These are phyloP conservation scores for Curvularia sp. DNA, from an alignment of 2,329 filamentous ascomycete genomes.

Conservation along the genomic window DNA sequence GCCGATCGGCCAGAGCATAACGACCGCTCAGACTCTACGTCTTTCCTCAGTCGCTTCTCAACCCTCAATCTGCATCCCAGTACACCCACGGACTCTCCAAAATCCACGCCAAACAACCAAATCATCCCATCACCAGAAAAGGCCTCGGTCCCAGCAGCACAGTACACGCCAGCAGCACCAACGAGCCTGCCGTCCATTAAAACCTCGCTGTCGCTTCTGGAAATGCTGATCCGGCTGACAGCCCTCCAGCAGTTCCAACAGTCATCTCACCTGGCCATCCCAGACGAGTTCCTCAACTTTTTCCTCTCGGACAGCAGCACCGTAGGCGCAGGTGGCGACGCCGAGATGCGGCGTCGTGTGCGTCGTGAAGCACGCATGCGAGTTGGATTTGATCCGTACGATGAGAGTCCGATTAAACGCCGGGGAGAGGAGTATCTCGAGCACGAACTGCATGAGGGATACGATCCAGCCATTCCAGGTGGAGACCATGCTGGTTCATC, in stretches of 20 bases:
- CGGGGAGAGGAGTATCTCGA: conserved; percentile 71
- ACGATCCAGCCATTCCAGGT: conserved; percentile 12
- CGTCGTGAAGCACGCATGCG: conserved; percentile 66
- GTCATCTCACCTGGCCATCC: conserved; percentile 84
- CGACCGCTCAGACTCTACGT: conserved; percentile 49
- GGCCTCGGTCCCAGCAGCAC: conserved; percentile 19
- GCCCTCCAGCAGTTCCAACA: conserved; percentile 93
- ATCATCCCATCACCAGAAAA: conserved; percentile 40
- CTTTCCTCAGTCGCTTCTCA: conserved; percentile 53
- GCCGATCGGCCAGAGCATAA: conserved; percentile 20
- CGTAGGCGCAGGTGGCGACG: conserved; percentile 69
- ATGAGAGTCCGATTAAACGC: conserved; percentile 72
- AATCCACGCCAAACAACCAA: conserved; percentile 31
- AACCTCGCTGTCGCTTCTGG: conserved; percentile 79
- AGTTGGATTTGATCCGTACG: conserved; percentile 75
- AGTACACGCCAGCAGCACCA: conserved; percentile 12
- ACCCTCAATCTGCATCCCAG: conserved; percentile 53
- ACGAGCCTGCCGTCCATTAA: conserved; percentile 60
- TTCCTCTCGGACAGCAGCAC: conserved; percentile 76
- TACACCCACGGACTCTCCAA: conserved; percentile 29
- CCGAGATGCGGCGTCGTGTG: conserved; percentile 65
- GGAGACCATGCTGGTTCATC: conserved; percentile 7
- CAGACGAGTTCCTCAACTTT: conserved; percentile 86
- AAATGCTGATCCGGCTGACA: conserved; percentile 84
- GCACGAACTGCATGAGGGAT: conserved; percentile 35